Conservation (phyloP, 768 basidiomycete species). For the Russula ochroleuca region DNA sequence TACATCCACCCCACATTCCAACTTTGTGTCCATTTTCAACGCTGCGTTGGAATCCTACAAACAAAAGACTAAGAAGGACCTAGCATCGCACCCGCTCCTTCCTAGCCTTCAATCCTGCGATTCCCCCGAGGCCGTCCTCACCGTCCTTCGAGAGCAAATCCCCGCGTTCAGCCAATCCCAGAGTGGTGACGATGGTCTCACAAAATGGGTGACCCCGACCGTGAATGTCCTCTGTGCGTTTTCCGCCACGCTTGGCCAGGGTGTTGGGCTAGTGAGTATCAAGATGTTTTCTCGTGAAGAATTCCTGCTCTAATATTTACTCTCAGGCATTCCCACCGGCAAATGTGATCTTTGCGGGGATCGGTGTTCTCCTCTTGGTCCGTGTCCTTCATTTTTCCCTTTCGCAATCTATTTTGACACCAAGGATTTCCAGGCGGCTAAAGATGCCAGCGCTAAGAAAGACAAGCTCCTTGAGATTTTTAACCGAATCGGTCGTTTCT, state of each 20-base stretch:
- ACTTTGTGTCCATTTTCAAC: not conserved
- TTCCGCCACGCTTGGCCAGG: not conserved
- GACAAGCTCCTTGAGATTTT: not conserved
- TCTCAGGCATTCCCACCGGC: not conserved
- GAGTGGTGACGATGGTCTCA: not conserved
- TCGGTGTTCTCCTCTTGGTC: not conserved
- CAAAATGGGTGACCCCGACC: constrained; percentile 1
- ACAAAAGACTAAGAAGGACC: not conserved
- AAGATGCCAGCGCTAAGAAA: not conserved
- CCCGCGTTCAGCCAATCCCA: not conserved
- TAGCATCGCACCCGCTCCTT: not conserved
- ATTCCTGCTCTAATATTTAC: not conserved
- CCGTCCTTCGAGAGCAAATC: not conserved
- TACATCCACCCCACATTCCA: not conserved
- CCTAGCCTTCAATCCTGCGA: not conserved
- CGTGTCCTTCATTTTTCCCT: not conserved
- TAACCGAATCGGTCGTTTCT: not conserved
- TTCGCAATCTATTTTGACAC: not conserved
- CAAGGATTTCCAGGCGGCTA: not conserved
- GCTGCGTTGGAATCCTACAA: not conserved
- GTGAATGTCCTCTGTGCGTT: not conserved
- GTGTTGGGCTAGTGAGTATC: not conserved
- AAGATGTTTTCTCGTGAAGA: not conserved
- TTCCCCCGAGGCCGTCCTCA: not conserved
- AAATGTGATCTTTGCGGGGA: not conserved